phyloP scores from a whole-genome alignment of 1,139 yeast species.

The Geotrichum citri-aurantii region DNA sequence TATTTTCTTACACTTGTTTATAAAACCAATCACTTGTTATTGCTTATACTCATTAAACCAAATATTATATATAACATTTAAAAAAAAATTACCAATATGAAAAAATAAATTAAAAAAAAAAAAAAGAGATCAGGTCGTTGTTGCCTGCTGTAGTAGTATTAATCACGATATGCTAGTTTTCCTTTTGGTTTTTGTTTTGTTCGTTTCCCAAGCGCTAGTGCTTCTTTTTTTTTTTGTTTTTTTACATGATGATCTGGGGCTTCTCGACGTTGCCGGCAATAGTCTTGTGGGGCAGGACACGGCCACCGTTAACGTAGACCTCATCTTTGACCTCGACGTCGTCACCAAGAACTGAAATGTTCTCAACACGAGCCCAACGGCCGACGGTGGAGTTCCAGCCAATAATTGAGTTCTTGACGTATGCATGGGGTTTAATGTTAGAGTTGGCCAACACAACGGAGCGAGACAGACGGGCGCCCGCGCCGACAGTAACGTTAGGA shows the following conservation, averaged over 20 bases:
- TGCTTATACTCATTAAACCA: background rate
- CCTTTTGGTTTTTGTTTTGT: background rate
- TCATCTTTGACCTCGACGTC: conserved; percentile 98
- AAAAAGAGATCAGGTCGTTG: background rate
- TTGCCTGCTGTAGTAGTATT: background rate
- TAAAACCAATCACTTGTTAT: background rate
- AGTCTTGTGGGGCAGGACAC: conserved; percentile 97
- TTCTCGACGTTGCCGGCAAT: conserved; percentile 94
- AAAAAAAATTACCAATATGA: background rate
- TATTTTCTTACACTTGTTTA: too few species aligned
- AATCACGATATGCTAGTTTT: background rate
- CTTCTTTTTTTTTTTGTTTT: too few species aligned
- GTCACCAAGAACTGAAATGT: conserved; percentile 96
- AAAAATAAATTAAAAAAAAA: background rate
- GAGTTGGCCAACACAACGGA: conserved; percentile 91
- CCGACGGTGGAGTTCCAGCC: conserved; percentile 99
- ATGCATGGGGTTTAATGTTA: conserved; percentile 91
- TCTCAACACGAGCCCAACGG: conserved; percentile 98
- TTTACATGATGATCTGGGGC: conserved; percentile 95
- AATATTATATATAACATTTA: background rate
- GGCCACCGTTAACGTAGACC: conserved; percentile 98
- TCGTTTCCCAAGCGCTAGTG: background rate
- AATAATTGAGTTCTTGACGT: conserved; percentile 95
- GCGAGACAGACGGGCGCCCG: conserved; percentile 97
- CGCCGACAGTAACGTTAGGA: conserved; percentile 93